A percentile compares a stretch with the other conserved stretches of the same genome.
Evolutionary conservation across 2,329 filamentous ascomycete species (phyloP).

Genomic region (Mycocentrospora acerina): DNA sequence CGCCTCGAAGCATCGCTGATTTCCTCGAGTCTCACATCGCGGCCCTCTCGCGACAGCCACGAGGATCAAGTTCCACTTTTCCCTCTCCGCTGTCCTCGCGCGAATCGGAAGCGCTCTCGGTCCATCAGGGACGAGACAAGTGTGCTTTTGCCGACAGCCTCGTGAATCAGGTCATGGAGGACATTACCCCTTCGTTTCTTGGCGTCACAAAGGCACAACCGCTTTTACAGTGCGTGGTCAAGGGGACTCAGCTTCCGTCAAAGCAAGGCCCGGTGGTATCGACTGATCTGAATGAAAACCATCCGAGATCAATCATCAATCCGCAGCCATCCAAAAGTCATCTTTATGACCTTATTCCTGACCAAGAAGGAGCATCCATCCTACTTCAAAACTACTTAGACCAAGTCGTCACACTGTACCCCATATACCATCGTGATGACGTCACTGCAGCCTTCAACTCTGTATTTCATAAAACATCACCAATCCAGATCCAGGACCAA

Average conservation of each 20-base stretch:
- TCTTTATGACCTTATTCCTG: constrained; percentile 30
- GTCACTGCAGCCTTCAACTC: constrained; percentile 36
- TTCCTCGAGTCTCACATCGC: constrained; percentile 37
- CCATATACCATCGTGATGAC: constrained; percentile 40
- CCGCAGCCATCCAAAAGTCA: constrained; percentile 30
- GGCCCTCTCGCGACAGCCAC: too few relatives aligned
- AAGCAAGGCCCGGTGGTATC: constrained; percentile 35
- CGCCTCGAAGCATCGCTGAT: constrained; percentile 36
- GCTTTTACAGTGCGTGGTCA: constrained; percentile 38
- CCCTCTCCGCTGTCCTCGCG: constrained; percentile 30
- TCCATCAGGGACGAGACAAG: constrained; percentile 20
- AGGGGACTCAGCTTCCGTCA: constrained; percentile 38
- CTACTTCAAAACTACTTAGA: constrained; percentile 37
- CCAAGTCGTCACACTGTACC: constrained; percentile 39
- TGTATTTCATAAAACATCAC: constrained; percentile 30
- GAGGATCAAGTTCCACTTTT: constrained; percentile 12
- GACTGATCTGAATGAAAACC: constrained; percentile 39
- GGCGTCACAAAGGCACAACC: constrained; percentile 36
- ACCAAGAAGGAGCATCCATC: constrained; percentile 33
- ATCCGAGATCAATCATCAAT: constrained; percentile 41
- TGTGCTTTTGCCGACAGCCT: constrained; percentile 33
- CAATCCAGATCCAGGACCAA: constrained; percentile 23
- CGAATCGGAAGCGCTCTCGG: constrained; percentile 19
- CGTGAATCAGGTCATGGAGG: constrained; percentile 38
- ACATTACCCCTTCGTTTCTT: constrained; percentile 39